phyloP scores from a whole-genome alignment of 805 yeast species.

The Suhomyces prunicola region DNA sequence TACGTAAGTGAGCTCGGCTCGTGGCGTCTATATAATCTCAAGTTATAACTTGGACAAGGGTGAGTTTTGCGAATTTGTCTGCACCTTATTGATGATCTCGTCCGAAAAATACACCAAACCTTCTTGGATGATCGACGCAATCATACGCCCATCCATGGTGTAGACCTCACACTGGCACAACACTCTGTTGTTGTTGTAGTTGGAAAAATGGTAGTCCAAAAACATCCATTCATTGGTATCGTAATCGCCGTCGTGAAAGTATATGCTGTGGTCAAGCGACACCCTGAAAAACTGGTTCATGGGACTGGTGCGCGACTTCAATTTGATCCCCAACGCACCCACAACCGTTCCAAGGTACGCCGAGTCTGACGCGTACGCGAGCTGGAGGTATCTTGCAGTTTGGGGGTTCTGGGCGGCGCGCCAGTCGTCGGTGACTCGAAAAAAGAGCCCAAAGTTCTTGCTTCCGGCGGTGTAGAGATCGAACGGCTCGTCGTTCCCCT shows the following conservation, averaged over 20 bases:
- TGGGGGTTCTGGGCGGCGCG: conserved; percentile 20
- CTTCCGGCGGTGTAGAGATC: conserved; percentile 5
- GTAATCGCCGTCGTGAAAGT: conserved; percentile 34
- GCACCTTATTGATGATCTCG: conserved; percentile 1
- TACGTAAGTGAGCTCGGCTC: too few relatives aligned
- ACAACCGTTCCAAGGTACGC: conserved; percentile 27
- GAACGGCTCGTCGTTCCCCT: neutral
- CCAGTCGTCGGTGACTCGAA: conserved; percentile 27
- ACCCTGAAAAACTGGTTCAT: conserved; percentile 29
- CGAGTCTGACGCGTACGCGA: conserved; percentile 30
- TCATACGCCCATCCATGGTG: conserved; percentile 25
- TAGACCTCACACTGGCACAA: conserved; percentile 25
- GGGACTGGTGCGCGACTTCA: neutral
- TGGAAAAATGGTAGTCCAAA: conserved; percentile 29
- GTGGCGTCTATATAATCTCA: too few relatives aligned
- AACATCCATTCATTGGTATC: conserved; percentile 37
- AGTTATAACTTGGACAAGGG: neutral
- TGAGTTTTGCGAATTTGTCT: neutral
- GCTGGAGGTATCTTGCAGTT: conserved; percentile 16
- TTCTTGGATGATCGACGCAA: conserved; percentile 34
- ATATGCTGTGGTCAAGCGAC: conserved; percentile 36
- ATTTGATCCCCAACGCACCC: conserved; percentile 21
- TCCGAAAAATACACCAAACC: conserved; percentile 18
- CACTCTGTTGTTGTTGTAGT: conserved; percentile 34
- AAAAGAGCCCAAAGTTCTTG: conserved; percentile 27